Conservation (phyloP, 2,329 filamentous ascomycete species). For the Grosmannia clavigera region DNA sequence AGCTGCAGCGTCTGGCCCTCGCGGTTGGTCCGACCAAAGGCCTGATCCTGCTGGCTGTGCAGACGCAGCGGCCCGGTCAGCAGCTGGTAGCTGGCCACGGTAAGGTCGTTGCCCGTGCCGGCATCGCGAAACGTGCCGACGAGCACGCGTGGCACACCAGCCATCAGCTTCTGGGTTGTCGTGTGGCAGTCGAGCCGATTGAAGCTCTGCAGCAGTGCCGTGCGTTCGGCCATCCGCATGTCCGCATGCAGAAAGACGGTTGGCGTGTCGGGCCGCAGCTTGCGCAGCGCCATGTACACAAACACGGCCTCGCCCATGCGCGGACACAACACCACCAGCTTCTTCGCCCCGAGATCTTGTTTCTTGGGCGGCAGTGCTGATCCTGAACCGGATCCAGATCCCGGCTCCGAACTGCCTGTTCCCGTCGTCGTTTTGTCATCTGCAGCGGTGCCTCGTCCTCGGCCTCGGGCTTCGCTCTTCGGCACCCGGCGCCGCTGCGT, state of each 20-base stretch:
- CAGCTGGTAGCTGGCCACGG: constrained; percentile 14
- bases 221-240: constrained; percentile 10
- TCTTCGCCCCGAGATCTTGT: constrained; percentile 9
- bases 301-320: constrained; percentile 14
- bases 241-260: constrained; percentile 12
- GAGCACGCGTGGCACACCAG: constrained; percentile 3
- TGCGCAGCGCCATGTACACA: constrained; percentile 12
- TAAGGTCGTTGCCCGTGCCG: constrained; percentile 13
- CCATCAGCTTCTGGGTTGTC: no score
- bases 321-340: constrained; percentile 14
- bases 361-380: background rate
- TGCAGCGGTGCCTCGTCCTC: background rate
- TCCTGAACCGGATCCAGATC: no score
- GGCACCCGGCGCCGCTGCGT: constrained; percentile 5
- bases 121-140: constrained; percentile 12
- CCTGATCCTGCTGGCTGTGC: constrained; percentile 13
- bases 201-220: constrained; percentile 10
- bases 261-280: constrained; percentile 6
- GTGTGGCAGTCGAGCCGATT: constrained; percentile 5
- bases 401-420: no score
- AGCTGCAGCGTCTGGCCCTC: constrained; percentile 13
- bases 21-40: constrained; percentile 15
- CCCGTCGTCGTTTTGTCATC: no score
- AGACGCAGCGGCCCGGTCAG: constrained; percentile 13
- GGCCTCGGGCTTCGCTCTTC: background rate